phyloP scores from a whole-genome alignment of 352 stramenopile species.

The Sclerospora graminicola region DNA sequence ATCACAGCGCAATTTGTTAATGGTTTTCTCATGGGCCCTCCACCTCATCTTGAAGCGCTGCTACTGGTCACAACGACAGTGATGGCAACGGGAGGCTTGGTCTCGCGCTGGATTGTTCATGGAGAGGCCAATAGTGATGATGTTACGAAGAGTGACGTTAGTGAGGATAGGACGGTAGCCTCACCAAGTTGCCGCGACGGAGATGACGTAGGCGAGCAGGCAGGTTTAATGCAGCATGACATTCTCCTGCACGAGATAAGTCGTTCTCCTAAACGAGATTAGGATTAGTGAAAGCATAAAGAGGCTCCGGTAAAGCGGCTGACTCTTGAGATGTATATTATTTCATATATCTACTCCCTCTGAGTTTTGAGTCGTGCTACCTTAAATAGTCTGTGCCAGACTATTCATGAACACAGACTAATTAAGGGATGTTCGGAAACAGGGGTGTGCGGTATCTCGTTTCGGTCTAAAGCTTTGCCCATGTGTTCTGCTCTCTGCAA shows the following conservation, averaged over 20 bases:
- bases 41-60: conserved; percentile 65
- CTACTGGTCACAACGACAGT: conserved; percentile 69
- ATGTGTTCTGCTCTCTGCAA: too few relatives aligned
- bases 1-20: conserved; percentile 89
- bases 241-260: conserved; percentile 19
- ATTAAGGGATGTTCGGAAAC: too few relatives aligned
- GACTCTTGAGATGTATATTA: too few relatives aligned
- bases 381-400: too few relatives aligned
- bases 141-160: conserved; percentile 11
- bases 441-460: too few relatives aligned
- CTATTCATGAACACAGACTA: too few relatives aligned
- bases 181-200: conserved; percentile 2
- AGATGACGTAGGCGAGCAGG: conserved; percentile 15
- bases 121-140: conserved; percentile 22
- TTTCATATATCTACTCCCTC: too few relatives aligned
- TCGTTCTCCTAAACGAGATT: conserved; percentile 6
- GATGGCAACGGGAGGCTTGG: conserved; percentile 51
- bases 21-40: conserved; percentile 69
- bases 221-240: conserved; percentile 19
- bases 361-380: too few relatives aligned
- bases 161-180: conserved; percentile 7
- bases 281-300: too few relatives aligned
- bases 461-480: too few relatives aligned
- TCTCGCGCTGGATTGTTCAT: conserved; percentile 29
- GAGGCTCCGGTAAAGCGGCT: too few relatives aligned